These are phyloP conservation scores for Pseudogymnoascus sp. DNA, from an alignment of 2,329 filamentous ascomycete genomes.

Conservation along the genomic window DNA sequence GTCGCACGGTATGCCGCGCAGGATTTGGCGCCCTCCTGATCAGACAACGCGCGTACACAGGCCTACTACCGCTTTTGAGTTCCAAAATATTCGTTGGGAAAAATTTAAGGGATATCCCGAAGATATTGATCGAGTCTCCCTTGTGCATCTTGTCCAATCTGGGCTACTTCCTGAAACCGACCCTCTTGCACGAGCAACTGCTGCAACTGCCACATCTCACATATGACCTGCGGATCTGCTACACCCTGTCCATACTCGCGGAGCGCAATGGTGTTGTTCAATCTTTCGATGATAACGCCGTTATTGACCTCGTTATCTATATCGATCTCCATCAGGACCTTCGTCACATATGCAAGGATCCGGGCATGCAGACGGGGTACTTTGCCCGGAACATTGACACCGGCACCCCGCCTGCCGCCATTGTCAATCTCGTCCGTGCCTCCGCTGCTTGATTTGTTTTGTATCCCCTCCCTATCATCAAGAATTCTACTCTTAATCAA, in stretches of 20 bases:
- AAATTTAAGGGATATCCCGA: conserved; percentile 3
- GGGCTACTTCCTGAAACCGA: background rate
- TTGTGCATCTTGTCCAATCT: conserved; percentile 2
- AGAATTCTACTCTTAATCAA: conserved; percentile 9
- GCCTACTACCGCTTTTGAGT: background rate
- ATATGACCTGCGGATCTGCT: conserved; percentile 14
- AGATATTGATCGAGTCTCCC: background rate
- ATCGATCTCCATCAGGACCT: conserved; percentile 10
- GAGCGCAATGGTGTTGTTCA: conserved; percentile 12
- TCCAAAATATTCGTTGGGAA: background rate
- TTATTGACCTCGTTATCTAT: background rate
- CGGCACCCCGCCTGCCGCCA: background rate
- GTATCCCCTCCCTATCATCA: background rate
- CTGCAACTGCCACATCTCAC: conserved; percentile 17
- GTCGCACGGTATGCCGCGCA: background rate
- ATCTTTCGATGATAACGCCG: conserved; percentile 8
- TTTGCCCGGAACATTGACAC: background rate
- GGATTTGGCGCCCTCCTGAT: background rate
- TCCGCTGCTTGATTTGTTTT: background rate
- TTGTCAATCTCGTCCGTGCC: background rate
- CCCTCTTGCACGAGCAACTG: conserved; percentile 9
- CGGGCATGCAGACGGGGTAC: conserved; percentile 10
- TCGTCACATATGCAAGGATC: conserved; percentile 11
- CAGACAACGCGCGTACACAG: background rate
- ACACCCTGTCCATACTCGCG: conserved; percentile 15